Percentiles rank a stretch among this genome's conserved stretches.
These are phyloP conservation scores for Barnettozyma sucrosica DNA, from an alignment of 805 yeast genomes.

Conservation along the genomic window DNA sequence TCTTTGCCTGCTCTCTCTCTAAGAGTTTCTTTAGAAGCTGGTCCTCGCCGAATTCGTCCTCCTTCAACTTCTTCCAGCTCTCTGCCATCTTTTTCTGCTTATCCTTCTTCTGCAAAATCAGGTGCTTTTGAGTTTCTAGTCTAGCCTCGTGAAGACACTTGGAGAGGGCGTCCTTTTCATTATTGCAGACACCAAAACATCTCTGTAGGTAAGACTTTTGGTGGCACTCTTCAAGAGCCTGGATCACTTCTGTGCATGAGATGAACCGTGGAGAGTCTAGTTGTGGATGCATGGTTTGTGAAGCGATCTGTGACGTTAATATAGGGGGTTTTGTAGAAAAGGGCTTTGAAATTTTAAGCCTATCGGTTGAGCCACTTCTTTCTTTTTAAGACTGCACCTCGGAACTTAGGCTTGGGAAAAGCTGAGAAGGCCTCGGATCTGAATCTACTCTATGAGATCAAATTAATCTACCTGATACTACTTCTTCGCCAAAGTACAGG, in stretches of 20 bases:
- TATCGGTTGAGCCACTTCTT: too few relatives aligned
- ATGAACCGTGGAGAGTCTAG: slow-evolving; percentile 43
- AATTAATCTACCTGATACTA: too few relatives aligned
- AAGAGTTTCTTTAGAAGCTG: slow-evolving; percentile 60
- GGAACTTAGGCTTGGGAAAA: too few relatives aligned
- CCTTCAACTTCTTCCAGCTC: slow-evolving; percentile 57
- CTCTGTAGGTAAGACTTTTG: slow-evolving; percentile 58
- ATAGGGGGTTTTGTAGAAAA: too few relatives aligned
- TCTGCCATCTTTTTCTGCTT: slow-evolving; percentile 49
- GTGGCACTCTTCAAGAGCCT: slow-evolving; percentile 88
- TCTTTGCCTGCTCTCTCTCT: slow-evolving; percentile 44
- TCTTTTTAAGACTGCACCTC: too few relatives aligned
- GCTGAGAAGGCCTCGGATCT: too few relatives aligned
- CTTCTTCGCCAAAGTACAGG: too few relatives aligned
- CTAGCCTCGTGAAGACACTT: slow-evolving; percentile 79
- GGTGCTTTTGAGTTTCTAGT: slow-evolving; percentile 51
- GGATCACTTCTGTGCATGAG: slow-evolving; percentile 73
- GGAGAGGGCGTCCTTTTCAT: slow-evolving; percentile 71
- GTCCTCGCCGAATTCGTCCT: slow-evolving; percentile 77
- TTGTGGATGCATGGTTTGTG: slow-evolving; percentile 45
- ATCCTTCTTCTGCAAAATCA: slow-evolving; percentile 44
- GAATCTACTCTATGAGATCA: too few relatives aligned
- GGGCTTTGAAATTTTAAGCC: too few relatives aligned
- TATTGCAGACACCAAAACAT: slow-evolving; percentile 79
- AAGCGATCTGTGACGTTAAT: neutral